These are phyloP conservation scores for Theobroma grandiflorum DNA, from an alignment of 441 rosid genomes.

Conservation along the genomic window DNA sequence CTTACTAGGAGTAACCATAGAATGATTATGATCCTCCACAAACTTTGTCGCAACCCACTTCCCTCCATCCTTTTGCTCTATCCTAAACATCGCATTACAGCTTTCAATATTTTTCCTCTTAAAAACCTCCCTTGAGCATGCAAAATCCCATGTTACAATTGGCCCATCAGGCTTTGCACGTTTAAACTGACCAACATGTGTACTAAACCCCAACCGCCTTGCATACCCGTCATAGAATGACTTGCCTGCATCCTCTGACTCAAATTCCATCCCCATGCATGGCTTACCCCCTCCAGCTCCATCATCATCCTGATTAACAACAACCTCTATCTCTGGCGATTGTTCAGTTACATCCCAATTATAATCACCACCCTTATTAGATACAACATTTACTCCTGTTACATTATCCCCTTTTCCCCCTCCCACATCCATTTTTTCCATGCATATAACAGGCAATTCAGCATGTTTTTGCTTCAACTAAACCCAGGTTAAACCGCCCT, in stretches of 20 bases:
- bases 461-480: constrained; percentile 14
- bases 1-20: constrained; percentile 48
- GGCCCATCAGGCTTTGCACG: constrained; percentile 73
- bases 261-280: constrained; percentile 65
- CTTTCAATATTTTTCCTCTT: constrained; percentile 63
- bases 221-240: constrained; percentile 62
- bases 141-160: constrained; percentile 63
- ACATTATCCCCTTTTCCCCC: constrained; percentile 35
- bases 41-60: constrained; percentile 63
- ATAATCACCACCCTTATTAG: constrained; percentile 25
- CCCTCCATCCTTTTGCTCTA: constrained; percentile 56
- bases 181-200: constrained; percentile 59
- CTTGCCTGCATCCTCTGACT: constrained; percentile 66
- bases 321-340: constrained; percentile 33
- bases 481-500: not conserved
- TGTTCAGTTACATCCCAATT: constrained; percentile 39
- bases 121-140: constrained; percentile 61
- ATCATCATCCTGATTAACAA: constrained; percentile 39
- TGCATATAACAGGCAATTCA: constrained; percentile 19
- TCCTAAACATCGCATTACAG: constrained; percentile 68
- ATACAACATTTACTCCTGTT: constrained; percentile 24
- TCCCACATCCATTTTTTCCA: constrained; percentile 48
- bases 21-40: constrained; percentile 74
- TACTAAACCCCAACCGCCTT: constrained; percentile 52
- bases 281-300: constrained; percentile 42